Conservation (phyloP, 768 basidiomycete genomes). For the Heimioporus sp. region DNA sequence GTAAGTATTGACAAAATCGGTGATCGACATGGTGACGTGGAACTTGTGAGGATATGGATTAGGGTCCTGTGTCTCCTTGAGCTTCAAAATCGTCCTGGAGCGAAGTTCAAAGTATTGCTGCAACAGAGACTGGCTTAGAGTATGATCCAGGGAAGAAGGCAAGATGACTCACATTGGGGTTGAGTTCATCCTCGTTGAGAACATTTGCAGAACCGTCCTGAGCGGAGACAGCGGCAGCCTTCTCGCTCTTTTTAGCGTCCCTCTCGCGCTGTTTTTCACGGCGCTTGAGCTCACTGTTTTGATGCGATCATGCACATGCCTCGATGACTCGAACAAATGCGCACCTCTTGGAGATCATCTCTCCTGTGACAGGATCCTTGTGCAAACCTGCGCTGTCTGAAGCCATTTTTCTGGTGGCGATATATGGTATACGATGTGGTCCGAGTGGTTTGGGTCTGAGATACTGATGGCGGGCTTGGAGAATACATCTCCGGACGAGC, state of each 20-base stretch:
- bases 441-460: neutral
- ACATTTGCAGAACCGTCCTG: conserved; percentile 41
- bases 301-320: conserved; percentile 26
- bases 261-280: conserved; percentile 79
- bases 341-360: conserved; percentile 95
- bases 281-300: conserved; percentile 85
- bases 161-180: conserved; percentile 72
- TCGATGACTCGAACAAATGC: conserved; percentile 28
- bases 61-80: conserved; percentile 81
- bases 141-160: neutral
- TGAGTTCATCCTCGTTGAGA: conserved; percentile 77
- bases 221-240: conserved; percentile 50
- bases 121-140: neutral
- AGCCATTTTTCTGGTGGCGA: conserved; percentile 33
- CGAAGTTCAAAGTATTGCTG: conserved; percentile 98
- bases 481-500: conserved; percentile 24
- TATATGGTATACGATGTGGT: conserved; percentile 5
- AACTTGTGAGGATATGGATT: conserved; percentile 99
- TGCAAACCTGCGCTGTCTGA: conserved; percentile 36
- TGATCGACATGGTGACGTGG: conserved; percentile 76
- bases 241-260: conserved; percentile 75
- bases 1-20: conserved; percentile 70
- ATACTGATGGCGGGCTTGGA: conserved; percentile 6
- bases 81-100: conserved; percentile 80
- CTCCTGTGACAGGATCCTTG: conserved; percentile 88